Percentiles rank a stretch among this genome's conserved stretches.
phyloP scores from a whole-genome alignment of 441 rosid genomes.

The Euphorbia corollata region DNA sequence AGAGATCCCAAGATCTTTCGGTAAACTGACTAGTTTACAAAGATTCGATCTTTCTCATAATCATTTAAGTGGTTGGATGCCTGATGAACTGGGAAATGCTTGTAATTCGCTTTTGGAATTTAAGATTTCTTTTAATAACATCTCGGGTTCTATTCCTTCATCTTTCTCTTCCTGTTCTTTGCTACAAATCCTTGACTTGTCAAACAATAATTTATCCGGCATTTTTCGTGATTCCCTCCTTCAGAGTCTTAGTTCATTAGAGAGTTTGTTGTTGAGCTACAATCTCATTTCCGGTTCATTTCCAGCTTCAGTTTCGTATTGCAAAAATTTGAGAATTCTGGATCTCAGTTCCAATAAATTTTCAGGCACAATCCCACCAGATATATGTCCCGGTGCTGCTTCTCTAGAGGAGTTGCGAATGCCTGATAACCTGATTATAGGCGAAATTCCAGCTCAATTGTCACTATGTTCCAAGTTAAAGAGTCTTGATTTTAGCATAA shows the following conservation, averaged over 20 bases:
- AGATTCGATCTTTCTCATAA: slow-evolving; percentile 72
- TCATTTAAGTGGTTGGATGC: slow-evolving; percentile 71
- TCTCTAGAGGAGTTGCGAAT: slow-evolving; percentile 68
- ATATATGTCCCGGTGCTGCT: slow-evolving; percentile 83
- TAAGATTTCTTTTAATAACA: slow-evolving; percentile 57
- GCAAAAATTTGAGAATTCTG: slow-evolving; percentile 52
- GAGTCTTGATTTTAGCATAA: slow-evolving; percentile 77
- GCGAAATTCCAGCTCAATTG: slow-evolving; percentile 62
- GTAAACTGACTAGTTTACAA: slow-evolving; percentile 48
- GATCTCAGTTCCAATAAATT: slow-evolving; percentile 80
- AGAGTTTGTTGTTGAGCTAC: slow-evolving; percentile 57
- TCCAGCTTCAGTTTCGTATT: slow-evolving; percentile 47
- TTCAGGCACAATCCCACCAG: slow-evolving; percentile 64
- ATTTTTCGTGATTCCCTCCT: slow-evolving; percentile 61
- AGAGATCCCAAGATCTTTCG: slow-evolving; percentile 56
- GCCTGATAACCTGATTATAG: slow-evolving; percentile 70
- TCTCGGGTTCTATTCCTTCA: slow-evolving; percentile 61
- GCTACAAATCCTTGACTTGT: slow-evolving; percentile 53
- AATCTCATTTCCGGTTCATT: slow-evolving; percentile 65
- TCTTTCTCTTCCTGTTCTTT: slow-evolving; percentile 49
- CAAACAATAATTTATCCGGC: slow-evolving; percentile 83
- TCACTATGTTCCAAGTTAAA: slow-evolving; percentile 65
- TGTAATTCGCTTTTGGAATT: slow-evolving; percentile 58
- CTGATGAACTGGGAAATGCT: slow-evolving; percentile 62
- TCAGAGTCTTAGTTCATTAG: slow-evolving; percentile 49